Percentiles rank a stretch among this genome's conserved stretches.
Conservation (phyloP, 2,329 filamentous ascomycete genomes). For the Diaporthe destruens region DNA sequence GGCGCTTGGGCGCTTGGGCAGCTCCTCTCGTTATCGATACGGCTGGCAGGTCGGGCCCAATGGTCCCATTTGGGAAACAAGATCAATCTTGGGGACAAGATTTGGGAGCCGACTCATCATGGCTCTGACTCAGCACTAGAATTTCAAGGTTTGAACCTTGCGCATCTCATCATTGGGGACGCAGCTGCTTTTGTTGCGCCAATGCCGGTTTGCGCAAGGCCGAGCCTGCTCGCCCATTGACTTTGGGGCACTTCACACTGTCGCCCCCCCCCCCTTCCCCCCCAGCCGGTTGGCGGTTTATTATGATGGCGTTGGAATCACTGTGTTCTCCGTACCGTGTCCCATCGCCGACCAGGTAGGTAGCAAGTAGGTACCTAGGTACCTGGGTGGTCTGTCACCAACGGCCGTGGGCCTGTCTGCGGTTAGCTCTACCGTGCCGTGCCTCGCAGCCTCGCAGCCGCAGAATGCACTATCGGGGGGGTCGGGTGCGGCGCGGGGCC, state of each 20-base stretch:
- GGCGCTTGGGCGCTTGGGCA: too few relatives aligned
- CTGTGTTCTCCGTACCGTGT: too few relatives aligned
- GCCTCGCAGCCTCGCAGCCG: conserved; percentile 19
- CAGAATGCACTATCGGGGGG: conserved; percentile 3
- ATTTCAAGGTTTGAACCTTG: background rate
- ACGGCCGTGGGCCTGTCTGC: conserved; percentile 9
- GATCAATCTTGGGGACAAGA: background rate
- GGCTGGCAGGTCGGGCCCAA: background rate
- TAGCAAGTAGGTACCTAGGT: too few relatives aligned
- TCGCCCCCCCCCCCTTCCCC: too few relatives aligned
- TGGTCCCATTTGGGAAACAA: background rate
- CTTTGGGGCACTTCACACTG: conserved; percentile 17
- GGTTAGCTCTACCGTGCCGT: conserved; percentile 20
- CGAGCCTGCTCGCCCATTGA: conserved; percentile 32
- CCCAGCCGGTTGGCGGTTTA: too few relatives aligned
- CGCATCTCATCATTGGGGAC: background rate
- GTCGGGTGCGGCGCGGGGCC: conserved; percentile 31
- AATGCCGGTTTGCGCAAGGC: conserved; percentile 22
- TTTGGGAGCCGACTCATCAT: background rate
- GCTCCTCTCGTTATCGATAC: conserved; percentile 20
- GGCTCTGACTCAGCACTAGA: conserved; percentile 19
- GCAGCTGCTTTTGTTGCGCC: conserved; percentile 27
- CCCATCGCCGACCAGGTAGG: background rate
- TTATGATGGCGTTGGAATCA: background rate
- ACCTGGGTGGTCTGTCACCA: background rate